Percentiles rank a stretch among this genome's conserved stretches.
These are phyloP conservation scores for Lentinula edodes DNA, from an alignment of 768 basidiomycete genomes.

Conservation along the genomic window DNA sequence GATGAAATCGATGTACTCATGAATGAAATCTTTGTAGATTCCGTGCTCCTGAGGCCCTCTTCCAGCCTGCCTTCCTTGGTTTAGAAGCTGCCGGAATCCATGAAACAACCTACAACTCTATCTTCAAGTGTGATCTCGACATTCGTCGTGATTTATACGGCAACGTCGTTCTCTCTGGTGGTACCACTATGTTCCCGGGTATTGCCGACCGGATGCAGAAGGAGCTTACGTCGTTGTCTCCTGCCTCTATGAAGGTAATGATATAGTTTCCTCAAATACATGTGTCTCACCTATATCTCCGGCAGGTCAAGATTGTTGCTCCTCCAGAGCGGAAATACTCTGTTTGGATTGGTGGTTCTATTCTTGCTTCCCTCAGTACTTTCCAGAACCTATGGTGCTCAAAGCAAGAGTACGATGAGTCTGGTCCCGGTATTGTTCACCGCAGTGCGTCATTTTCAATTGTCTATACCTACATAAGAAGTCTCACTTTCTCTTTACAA, in stretches of 20 bases:
- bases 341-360: conserved; percentile 91
- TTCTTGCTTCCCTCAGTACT: conserved; percentile 83
- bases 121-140: conserved; percentile 84
- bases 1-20: conserved; percentile 26
- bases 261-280: not conserved
- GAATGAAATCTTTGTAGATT: conserved; percentile 52
- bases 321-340: conserved; percentile 70
- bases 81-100: conserved; percentile 71
- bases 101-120: conserved; percentile 86
- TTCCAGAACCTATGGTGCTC: conserved; percentile 98
- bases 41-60: conserved; percentile 92
- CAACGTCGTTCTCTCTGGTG: conserved; percentile 84
- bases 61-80: conserved; percentile 88
- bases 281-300: conserved; percentile 1
- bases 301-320: conserved; percentile 57
- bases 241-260: conserved; percentile 59
- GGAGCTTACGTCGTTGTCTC: conserved; percentile 61
- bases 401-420: conserved; percentile 90
- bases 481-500: not conserved
- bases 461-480: not conserved
- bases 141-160: conserved; percentile 78
- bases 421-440: conserved; percentile 48
- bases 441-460: conserved; percentile 13
- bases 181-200: conserved; percentile 95
- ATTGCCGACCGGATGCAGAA: conserved; percentile 84